Evolutionary conservation across 2,329 filamentous ascomycete genomes (phyloP), one percentile per base, ranked within the genome.

Genomic region (Endothia cerciana): DNA sequence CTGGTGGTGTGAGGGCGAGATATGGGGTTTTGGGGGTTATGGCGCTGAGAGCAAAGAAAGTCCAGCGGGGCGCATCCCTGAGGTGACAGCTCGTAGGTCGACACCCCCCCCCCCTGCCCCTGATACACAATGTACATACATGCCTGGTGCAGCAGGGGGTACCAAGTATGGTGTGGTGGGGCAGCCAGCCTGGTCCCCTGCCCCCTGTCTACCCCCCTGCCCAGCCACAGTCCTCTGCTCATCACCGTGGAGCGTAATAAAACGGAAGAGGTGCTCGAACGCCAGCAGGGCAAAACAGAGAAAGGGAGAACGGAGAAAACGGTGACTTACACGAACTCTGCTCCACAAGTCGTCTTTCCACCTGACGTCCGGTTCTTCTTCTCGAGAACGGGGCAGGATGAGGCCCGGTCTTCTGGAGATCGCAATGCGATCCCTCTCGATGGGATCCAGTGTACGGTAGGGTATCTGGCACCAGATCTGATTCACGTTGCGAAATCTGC

Each of bases 311-410:
- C 10, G 13, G 55, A 58, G 55, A 47, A 67, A 67, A 67, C 65
- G 65, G 63, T 65, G 55, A 67, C 65, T 65, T 65, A 65, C 58
- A 67, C 38, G 58, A 45, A n/a, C n/a, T n/a, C n/a, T n/a, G n/a
- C n/a, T n/a, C n/a, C n/a, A n/a, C n/a, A n/a, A n/a, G n/a, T n/a
- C n/a, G n/a, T n/a, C n/a, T n/a, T n/a, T n/a, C n/a, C n/a, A n/a
- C n/a, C n/a, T n/a, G n/a, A n/a, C n/a, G n/a, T n/a, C n/a, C n/a
- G 33, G 7, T 2, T 22, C 43, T 19, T 13, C 2, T 33, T 28
- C 22, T 36, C 1, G 8, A 22, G 41, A 36, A 25, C 28, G n/a
- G 40, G n/a, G 51, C 43, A 51, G n/a, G 5, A 13, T 47, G n/a
- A 25, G 47, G 22, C 38, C 28, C 51, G n/a, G 13, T 45, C 36